Base-by-base conservation (phyloP, 1,139 yeast species). In the Citeromyces hawaiiensis region DNA sequence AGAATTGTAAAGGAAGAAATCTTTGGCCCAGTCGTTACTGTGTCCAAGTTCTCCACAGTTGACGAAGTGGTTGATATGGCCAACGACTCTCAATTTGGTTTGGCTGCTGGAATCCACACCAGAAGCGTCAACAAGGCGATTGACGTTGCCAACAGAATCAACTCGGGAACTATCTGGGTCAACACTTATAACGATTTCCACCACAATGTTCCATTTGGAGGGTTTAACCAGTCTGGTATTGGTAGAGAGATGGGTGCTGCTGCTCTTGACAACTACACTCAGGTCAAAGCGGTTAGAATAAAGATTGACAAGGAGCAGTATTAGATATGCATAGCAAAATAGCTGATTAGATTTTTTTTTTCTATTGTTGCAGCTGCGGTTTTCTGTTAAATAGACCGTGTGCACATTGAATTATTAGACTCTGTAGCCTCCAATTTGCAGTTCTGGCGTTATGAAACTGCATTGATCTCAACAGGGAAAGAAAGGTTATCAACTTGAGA, bases 171-270 rank as follows among this genome's bases (percentile, higher is more conserved):
- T 41, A 70, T 80, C 48, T 80, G 87, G 87, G 69, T 78, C 55
- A 85, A 85, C 65, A 66, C 85, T 43, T 79, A 78, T 63, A 79
- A 79, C 55, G 86, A 78, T 55, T 77, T 79, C 68, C 75, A 79
- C 59, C 71, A 68, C 43, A 66, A 69, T 58, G 81, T 78, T 56
- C 87, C 88, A 59, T 80, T 80, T 55, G 88, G 88, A 56, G 88
- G 88, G 49, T 77, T 63, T 66, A 77, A 77, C 56, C 76, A 77
- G 62, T 75, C 83, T 45, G 88, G 88, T 55, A 71, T 78, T 58
- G 88, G 88, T 54, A 76, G 83, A 66, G 88, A 80, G 65, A 75
- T 80, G 85, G 87, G 87, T 57, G 63, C 60, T 41, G 85, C 76
- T 55, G 83, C 81, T 32, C 71, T 76, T 56, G 83, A 77, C 50